Evolutionary conservation across 163 green algal genomes (phyloP), one percentile per base, ranked within the genome.

Genomic region (Volvox carteri): DNA sequence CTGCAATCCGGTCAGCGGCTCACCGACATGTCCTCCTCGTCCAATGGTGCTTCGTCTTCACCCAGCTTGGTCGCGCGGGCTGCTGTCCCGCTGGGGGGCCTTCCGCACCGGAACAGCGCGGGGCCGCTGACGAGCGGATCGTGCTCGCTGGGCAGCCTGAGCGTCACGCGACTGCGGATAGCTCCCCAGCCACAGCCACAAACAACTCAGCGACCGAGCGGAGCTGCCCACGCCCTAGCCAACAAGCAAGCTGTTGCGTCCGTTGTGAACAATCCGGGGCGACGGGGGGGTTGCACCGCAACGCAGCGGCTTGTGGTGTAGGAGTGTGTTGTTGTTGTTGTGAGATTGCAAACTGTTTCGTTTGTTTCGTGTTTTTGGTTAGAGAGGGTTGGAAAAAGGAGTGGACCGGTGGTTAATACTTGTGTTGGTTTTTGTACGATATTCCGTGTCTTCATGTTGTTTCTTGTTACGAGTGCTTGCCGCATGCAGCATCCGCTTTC

Each of bases 1-100:
- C 85, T 94, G 50, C 88, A 94, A 75, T 72, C 86, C 14, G 91
- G 91, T 21, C 78, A 91, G 62, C 84, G 85, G 7, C 65, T 89
- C 33, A 62, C 52, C 0, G 84, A 89, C 30, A 37, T 28, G 23
- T 78, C 80, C 25, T 78, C 80, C 25, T 78, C 80, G 21, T 78
- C 79, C 33, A 88, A 81, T 6, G 68, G 81, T 25, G 81, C 46
- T 9, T 78, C 81, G 7, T 79, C 81, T 2, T 67, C 78, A 19
- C 19, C 68, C 83, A 88, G 83, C 68, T 28, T 88, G 11, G 83
- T 88, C 6, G 83, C 83, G 37, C 83, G 68, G 21, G 67, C 65
- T 11, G 48, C 25, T 23, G n/a, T n/a, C n/a, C n/a, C n/a, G n/a
- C n/a, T n/a, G n/a, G n/a, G n/a, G n/a, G n/a, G n/a, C 35, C 81